These are phyloP conservation scores for Carallia pectinifolia DNA, from an alignment of 345 rosid species.

Conservation along the genomic window DNA sequence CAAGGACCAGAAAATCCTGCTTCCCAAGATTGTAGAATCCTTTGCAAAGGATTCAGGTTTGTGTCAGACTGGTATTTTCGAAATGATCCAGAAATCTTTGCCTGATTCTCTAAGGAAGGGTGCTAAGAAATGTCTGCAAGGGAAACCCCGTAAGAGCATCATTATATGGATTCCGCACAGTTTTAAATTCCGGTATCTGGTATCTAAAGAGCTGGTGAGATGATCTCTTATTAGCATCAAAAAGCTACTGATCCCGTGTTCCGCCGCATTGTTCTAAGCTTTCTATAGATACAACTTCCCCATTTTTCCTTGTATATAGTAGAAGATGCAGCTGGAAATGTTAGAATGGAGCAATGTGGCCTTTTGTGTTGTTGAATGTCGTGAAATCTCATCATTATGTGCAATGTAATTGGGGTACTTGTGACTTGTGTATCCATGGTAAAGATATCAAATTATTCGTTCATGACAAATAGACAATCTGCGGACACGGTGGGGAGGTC, in stretches of 20 bases:
- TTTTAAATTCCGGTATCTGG: conserved; percentile 79
- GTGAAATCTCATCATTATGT: conserved; percentile 14
- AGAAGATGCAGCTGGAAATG: conserved; percentile 18
- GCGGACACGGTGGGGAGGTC: too few species aligned
- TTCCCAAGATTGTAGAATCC: conserved; percentile 79
- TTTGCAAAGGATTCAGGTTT: conserved; percentile 70
- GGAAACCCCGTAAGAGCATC: conserved; percentile 66
- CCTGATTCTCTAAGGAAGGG: conserved; percentile 59
- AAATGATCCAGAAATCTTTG: conserved; percentile 63
- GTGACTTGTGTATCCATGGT: conserved; percentile 13
- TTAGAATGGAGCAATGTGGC: conserved; percentile 21
- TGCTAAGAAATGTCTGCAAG: conserved; percentile 48
- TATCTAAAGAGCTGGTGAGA: conserved; percentile 71
- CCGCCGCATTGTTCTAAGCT: conserved; percentile 9
- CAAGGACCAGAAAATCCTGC: conserved; percentile 67
- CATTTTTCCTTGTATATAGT: conserved; percentile 34
- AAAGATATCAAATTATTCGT: neutral
- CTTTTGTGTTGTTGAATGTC: conserved; percentile 6
- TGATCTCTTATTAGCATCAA: conserved; percentile 22
- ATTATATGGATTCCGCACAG: conserved; percentile 93
- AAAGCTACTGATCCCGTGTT: neutral
- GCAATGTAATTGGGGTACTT: neutral
- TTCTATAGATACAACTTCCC: conserved; percentile 16
- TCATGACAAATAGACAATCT: too few species aligned
- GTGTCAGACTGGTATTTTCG: conserved; percentile 48